phyloP scores from a whole-genome alignment of 1,284 basidiomycete genomes.

The Quambalaria eucalypti region DNA sequence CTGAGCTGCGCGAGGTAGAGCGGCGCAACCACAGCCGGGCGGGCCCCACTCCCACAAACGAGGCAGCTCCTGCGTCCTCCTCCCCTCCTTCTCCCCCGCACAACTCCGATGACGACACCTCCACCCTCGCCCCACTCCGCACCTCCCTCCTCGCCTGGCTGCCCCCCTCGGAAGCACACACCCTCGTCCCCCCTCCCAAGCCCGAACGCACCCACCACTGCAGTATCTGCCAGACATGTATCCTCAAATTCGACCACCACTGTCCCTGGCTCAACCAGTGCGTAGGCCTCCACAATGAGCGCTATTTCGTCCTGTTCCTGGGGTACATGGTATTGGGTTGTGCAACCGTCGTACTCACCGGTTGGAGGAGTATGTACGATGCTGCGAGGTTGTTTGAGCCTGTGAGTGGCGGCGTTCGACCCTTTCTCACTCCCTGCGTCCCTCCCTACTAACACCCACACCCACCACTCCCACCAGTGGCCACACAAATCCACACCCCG shows the following conservation, averaged over 20 bases:
- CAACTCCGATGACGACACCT: conserved; percentile 2
- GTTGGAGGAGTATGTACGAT: conserved; percentile 11
- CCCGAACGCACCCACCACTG: conserved; percentile 94
- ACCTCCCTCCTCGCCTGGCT: neutral
- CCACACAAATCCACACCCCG: conserved; percentile 62
- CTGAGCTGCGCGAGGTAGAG: conserved; percentile 37
- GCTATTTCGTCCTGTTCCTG: conserved; percentile 94
- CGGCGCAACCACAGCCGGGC: conserved; percentile 14
- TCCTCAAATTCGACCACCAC: conserved; percentile 64
- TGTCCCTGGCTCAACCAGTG: conserved; percentile 88
- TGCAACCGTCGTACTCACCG: conserved; percentile 18
- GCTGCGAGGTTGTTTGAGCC: neutral
- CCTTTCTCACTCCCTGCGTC: neutral
- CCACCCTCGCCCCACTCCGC: neutral
- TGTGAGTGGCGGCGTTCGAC: neutral
- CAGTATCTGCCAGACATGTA: conserved; percentile 79
- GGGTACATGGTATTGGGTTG: conserved; percentile 47
- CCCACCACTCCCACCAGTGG: neutral
- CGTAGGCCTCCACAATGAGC: conserved; percentile 84
- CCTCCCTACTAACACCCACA: neutral
- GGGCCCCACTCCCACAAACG: neutral
- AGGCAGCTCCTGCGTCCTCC: neutral
- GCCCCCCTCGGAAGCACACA: conserved; percentile 10
- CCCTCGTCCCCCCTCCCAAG: conserved; percentile 52
- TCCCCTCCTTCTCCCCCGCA: too few relatives aligned